These are phyloP conservation scores for Stephanodiscus minutulus DNA, from an alignment of 108 stramenopile species.

Conservation along the genomic window DNA sequence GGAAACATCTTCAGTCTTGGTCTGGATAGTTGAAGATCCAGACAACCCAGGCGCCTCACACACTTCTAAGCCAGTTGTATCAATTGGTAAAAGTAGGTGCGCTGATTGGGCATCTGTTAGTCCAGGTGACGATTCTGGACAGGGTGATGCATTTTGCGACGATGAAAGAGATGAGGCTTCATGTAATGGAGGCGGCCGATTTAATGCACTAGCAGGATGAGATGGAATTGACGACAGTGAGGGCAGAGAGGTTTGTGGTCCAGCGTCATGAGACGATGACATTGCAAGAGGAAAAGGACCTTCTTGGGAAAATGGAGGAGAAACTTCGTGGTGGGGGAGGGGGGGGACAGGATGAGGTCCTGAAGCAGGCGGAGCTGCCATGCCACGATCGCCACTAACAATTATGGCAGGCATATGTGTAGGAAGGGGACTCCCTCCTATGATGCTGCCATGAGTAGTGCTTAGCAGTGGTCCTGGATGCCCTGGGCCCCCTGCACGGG, in stretches of 20 bases:
- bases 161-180: background rate
- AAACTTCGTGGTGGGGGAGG: background rate
- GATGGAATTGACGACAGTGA: background rate
- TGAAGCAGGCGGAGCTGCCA: background rate
- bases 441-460: background rate
- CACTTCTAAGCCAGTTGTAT: slow-evolving; percentile 1
- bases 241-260: slow-evolving; percentile 1
- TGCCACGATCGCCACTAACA: background rate
- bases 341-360: background rate
- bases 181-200: background rate
- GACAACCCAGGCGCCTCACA: background rate
- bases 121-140: background rate
- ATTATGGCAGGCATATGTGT: background rate
- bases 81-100: background rate
- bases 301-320: background rate
- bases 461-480: background rate
- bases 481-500: no score
- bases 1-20: background rate
- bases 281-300: background rate
- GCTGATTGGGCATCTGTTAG: no score
- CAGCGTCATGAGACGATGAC: slow-evolving; percentile 1
- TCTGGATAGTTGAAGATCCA: background rate
- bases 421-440: background rate
- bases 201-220: background rate
- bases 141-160: background rate